Percentiles rank a stretch among this genome's conserved stretches.
Conservation (phyloP, 352 stramenopile genomes). For the Globisporangium apiculatum region DNA sequence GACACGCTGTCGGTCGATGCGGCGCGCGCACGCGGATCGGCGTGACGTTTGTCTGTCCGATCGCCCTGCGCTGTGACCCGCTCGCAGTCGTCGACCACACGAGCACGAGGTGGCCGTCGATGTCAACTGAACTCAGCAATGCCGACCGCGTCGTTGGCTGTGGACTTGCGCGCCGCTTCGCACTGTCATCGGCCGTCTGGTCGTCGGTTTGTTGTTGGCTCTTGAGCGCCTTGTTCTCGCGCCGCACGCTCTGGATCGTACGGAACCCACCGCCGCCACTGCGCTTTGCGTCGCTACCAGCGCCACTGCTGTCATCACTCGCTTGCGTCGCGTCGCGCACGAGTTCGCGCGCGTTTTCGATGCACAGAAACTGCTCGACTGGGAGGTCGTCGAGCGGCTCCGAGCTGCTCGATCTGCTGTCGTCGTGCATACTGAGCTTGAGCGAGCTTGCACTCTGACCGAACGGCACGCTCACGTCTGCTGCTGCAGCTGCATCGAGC, state of each 20-base stretch:
- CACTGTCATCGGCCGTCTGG: slow-evolving; percentile 4
- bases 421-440: slow-evolving; percentile 12
- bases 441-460: slow-evolving; percentile 1
- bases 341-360: slow-evolving; percentile 58
- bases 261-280: slow-evolving; percentile 45
- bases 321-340: slow-evolving; percentile 17
- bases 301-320: slow-evolving; percentile 14
- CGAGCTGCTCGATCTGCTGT: not conserved
- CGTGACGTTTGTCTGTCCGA: slow-evolving; percentile 65
- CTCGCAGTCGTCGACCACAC: slow-evolving; percentile 50
- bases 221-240: slow-evolving; percentile 79
- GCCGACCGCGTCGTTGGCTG: slow-evolving; percentile 60
- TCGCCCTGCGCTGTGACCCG: slow-evolving; percentile 10
- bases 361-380: slow-evolving; percentile 63
- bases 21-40: slow-evolving; percentile 49
- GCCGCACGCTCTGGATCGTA: slow-evolving; percentile 81
- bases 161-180: slow-evolving; percentile 10
- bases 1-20: slow-evolving; percentile 37
- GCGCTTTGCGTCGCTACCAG: slow-evolving; percentile 27
- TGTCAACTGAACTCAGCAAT: slow-evolving; percentile 36
- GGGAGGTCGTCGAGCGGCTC: slow-evolving; percentile 27
- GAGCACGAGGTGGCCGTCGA: slow-evolving; percentile 59
- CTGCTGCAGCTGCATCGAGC: not conserved
- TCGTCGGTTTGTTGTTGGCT: slow-evolving; percentile 3
- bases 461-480: not conserved